Evolutionary conservation across 2,329 filamentous ascomycete species (phyloP).

Genomic region (Teratosphaeria viscida): DNA sequence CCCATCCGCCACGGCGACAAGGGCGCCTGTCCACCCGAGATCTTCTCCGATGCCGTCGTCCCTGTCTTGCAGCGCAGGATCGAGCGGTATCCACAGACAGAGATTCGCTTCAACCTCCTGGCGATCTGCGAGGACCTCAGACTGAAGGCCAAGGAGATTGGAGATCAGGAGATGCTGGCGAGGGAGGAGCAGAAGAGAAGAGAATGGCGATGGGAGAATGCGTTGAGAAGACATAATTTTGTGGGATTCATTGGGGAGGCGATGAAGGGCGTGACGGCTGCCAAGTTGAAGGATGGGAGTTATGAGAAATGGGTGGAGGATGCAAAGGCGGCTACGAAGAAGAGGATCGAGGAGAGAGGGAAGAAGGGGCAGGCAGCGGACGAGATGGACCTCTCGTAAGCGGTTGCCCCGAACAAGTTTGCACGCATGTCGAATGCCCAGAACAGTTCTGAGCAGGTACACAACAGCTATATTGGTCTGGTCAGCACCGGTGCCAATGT

Average conservation of each 20-base stretch:
- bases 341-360: conserved; percentile 36
- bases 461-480: too few species aligned
- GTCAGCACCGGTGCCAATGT: too few species aligned
- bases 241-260: conserved; percentile 89
- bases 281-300: conserved; percentile 55
- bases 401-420: neutral
- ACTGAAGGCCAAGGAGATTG: conserved; percentile 65
- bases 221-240: conserved; percentile 85
- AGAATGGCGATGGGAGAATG: conserved; percentile 93
- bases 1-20: conserved; percentile 73
- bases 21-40: conserved; percentile 56
- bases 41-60: conserved; percentile 73
- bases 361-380: conserved; percentile 31
- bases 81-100: conserved; percentile 68
- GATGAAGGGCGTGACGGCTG: conserved; percentile 70
- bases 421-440: neutral
- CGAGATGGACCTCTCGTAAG: conserved; percentile 28
- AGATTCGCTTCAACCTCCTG: conserved; percentile 93
- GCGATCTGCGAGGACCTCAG: conserved; percentile 83
- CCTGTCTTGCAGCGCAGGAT: conserved; percentile 79
- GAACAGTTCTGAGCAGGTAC: neutral
- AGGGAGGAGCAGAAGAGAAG: conserved; percentile 73
- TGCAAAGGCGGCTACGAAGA: conserved; percentile 48
- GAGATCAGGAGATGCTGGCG: conserved; percentile 67
- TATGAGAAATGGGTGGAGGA: conserved; percentile 67